A percentile compares a stretch with the other conserved stretches of the same genome.
These are phyloP conservation scores for Tylopilus sp. DNA, from an alignment of 768 basidiomycete species.

Conservation along the genomic window DNA sequence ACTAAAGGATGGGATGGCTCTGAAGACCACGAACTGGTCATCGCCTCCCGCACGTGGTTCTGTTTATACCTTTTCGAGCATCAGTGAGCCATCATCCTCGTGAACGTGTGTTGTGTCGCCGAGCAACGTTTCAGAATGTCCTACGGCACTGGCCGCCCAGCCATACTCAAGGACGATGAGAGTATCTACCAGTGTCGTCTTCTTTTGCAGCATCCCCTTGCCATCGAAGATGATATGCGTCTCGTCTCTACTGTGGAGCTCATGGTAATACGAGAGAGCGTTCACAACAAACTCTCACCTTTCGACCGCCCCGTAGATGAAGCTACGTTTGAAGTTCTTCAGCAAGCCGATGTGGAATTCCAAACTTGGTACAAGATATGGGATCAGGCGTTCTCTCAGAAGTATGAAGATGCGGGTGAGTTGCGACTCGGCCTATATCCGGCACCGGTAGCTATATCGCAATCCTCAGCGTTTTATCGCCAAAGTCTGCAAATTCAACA, in stretches of 20 bases:
- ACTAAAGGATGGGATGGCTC: slow-evolving; percentile 45
- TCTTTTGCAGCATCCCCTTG: slow-evolving; percentile 80
- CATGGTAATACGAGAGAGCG: slow-evolving; percentile 82
- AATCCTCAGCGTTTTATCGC: slow-evolving; percentile 71
- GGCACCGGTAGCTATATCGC: slow-evolving; percentile 5
- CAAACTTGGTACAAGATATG: slow-evolving; percentile 77
- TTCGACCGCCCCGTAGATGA: slow-evolving; percentile 74
- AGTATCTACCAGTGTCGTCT: slow-evolving; percentile 79
- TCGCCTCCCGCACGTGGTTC: slow-evolving; percentile 87
- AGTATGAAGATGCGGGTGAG: slow-evolving; percentile 79
- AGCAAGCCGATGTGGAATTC: slow-evolving; percentile 75
- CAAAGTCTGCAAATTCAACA: slow-evolving; percentile 87
- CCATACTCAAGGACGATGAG: slow-evolving; percentile 90
- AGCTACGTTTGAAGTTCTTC: slow-evolving; percentile 66
- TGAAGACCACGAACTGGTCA: slow-evolving; percentile 75
- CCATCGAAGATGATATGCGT: slow-evolving; percentile 92
- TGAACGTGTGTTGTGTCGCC: background rate
- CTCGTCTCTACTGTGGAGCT: slow-evolving; percentile 93
- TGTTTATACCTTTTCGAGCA: slow-evolving; percentile 92
- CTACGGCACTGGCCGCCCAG: slow-evolving; percentile 91
- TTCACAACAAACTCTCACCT: slow-evolving; percentile 80
- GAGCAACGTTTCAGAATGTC: slow-evolving; percentile 62
- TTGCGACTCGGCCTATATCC: slow-evolving; percentile 8
- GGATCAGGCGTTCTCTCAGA: slow-evolving; percentile 77
- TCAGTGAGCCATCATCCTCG: slow-evolving; percentile 54